Percentiles rank a stretch among this genome's conserved stretches.
These are phyloP conservation scores for Coemansia pectinata DNA, from an alignment of 192 early-diverging fungal genomes.

Conservation along the genomic window DNA sequence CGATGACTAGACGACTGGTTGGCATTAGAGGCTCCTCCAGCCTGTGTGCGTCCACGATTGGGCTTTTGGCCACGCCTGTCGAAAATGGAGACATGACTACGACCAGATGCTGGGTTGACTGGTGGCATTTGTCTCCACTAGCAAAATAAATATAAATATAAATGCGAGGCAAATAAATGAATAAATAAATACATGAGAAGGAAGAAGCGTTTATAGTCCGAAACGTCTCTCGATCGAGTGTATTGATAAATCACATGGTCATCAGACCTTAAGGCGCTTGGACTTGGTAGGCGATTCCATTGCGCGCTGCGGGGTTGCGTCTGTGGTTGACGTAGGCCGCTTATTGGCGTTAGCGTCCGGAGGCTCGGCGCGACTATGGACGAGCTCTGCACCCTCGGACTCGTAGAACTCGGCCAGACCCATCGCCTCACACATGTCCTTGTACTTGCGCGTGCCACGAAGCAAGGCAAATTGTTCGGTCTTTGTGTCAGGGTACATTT, in stretches of 20 bases:
- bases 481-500: conserved; percentile 76
- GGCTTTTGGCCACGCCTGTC: conserved; percentile 36
- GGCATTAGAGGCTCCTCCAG: conserved; percentile 15
- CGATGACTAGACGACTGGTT: background rate
- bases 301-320: background rate
- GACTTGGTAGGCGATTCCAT: background rate
- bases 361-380: conserved; percentile 11
- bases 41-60: conserved; percentile 20
- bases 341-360: background rate
- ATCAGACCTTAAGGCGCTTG: conserved; percentile 7
- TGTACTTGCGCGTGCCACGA: conserved; percentile 55
- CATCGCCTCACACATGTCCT: conserved; percentile 58
- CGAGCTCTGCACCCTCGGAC: conserved; percentile 17
- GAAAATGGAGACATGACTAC: conserved; percentile 42
- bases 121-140: conserved; percentile 19
- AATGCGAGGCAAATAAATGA: background rate
- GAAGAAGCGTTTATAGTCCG: background rate
- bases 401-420: conserved; percentile 38
- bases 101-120: conserved; percentile 1
- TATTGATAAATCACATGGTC: background rate
- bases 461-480: conserved; percentile 52
- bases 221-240: background rate
- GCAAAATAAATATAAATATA: background rate
- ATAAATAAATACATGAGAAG: background rate
- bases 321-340: background rate